phyloP scores from a whole-genome alignment of 1,139 yeast species.

The Hansenula lynferdii region DNA sequence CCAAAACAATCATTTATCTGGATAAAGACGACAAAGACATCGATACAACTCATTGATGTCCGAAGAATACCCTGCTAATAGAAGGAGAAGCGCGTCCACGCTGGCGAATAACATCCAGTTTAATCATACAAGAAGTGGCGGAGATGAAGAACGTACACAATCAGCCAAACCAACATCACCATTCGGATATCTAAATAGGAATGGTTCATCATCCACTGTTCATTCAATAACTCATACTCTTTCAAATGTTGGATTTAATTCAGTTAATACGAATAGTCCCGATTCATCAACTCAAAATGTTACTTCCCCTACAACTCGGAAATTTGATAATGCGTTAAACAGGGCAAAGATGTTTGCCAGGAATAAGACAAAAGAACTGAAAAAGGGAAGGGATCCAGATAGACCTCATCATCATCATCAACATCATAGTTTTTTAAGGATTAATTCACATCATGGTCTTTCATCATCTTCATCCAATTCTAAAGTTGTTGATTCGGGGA shows the following conservation, averaged over 20 bases:
- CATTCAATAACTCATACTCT: slow-evolving; percentile 20
- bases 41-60: too few relatives aligned
- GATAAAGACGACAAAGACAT: neutral
- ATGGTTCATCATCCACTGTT: slow-evolving; percentile 19
- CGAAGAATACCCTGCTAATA: neutral
- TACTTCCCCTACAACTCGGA: slow-evolving; percentile 10
- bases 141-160: neutral
- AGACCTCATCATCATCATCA: slow-evolving; percentile 21
- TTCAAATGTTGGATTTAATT: slow-evolving; percentile 21
- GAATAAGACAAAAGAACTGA: slow-evolving; percentile 20
- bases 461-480: slow-evolving; percentile 47
- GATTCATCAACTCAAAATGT: neutral
- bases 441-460: slow-evolving; percentile 29
- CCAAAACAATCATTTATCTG: neutral
- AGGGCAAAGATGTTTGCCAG: slow-evolving; percentile 22
- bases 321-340: slow-evolving; percentile 16
- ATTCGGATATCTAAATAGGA: slow-evolving; percentile 7
- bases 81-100: slow-evolving; percentile 20
- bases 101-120: slow-evolving; percentile 21
- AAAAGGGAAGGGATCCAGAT: slow-evolving; percentile 10
- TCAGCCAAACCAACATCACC: slow-evolving; percentile 4
- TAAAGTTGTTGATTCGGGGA: slow-evolving; percentile 35
- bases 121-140: slow-evolving; percentile 16
- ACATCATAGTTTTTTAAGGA: slow-evolving; percentile 36
- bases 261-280: slow-evolving; percentile 7